phyloP scores from a whole-genome alignment of 192 early-diverging fungal species.

The Coemansia sp. region DNA sequence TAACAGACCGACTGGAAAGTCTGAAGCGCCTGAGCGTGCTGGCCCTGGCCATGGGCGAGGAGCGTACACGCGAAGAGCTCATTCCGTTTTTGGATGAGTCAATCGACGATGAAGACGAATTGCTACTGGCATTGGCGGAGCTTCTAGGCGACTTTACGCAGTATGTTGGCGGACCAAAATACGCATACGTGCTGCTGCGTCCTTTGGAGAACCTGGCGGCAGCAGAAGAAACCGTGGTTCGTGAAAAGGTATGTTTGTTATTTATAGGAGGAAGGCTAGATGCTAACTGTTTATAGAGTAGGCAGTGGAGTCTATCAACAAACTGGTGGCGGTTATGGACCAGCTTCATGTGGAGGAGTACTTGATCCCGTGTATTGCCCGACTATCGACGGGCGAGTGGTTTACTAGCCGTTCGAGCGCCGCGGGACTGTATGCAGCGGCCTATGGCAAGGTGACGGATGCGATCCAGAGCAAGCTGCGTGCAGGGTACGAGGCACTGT shows the following conservation, averaged over 20 bases:
- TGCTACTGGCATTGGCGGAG: conserved; percentile 88
- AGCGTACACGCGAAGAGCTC: conserved; percentile 92
- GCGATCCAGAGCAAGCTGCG: conserved; percentile 83
- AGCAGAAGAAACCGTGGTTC: conserved; percentile 96
- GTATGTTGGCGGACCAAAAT: conserved; percentile 85
- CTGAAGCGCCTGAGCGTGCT: conserved; percentile 52
- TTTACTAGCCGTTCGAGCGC: conserved; percentile 95
- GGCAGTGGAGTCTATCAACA: conserved; percentile 93
- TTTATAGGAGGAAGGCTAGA: not conserved
- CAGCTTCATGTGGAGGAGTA: conserved; percentile 82
- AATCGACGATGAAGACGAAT: conserved; percentile 99
- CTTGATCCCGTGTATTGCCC: conserved; percentile 87
- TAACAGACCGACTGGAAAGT: conserved; percentile 54
- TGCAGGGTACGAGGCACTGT: conserved; percentile 74
- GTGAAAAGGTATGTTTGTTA: conserved; percentile 77
- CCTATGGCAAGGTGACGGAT: conserved; percentile 69
- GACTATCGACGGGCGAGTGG: conserved; percentile 93
- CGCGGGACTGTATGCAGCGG: conserved; percentile 87
- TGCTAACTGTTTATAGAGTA: conserved; percentile 25
- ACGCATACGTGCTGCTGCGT: conserved; percentile 80
- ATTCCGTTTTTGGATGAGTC: conserved; percentile 99
- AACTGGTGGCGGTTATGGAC: conserved; percentile 72
- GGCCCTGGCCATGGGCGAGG: conserved; percentile 88
- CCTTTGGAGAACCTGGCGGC: conserved; percentile 97
- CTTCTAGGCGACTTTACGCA: conserved; percentile 91